Conservation (phyloP, 352 stramenopile genomes). For the Phytophthora idaei region DNA sequence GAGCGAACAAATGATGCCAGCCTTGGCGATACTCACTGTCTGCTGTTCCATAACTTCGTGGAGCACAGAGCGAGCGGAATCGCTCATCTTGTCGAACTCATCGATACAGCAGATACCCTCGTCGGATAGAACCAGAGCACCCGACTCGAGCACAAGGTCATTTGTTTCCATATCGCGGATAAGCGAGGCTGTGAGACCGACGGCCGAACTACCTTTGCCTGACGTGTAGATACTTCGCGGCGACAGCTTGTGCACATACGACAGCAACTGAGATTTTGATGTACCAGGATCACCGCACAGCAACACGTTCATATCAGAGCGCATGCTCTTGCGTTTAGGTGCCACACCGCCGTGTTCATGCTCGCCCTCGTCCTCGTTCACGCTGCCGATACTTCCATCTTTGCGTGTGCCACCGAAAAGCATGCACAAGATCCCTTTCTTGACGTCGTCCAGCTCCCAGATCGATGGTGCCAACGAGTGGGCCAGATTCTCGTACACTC, state of each 20-base stretch:
- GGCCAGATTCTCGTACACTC: slow-evolving; percentile 83
- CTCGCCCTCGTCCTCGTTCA: slow-evolving; percentile 48
- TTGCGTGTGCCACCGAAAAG: slow-evolving; percentile 97
- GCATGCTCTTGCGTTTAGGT: slow-evolving; percentile 69
- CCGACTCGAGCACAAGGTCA: slow-evolving; percentile 97
- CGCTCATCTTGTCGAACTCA: slow-evolving; percentile 99
- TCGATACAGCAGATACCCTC: slow-evolving; percentile 99
- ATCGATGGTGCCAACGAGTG: slow-evolving; percentile 86
- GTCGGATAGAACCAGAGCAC: slow-evolving; percentile 97
- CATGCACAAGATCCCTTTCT: slow-evolving; percentile 98
- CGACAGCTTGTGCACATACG: slow-evolving; percentile 96
- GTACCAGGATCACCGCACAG: slow-evolving; percentile 98
- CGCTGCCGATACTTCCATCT: slow-evolving; percentile 56
- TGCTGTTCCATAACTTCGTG: slow-evolving; percentile 99
- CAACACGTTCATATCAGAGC: slow-evolving; percentile 98
- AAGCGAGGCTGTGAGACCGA: slow-evolving; percentile 98
- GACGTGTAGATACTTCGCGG: slow-evolving; percentile 99
- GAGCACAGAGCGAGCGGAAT: slow-evolving; percentile 96
- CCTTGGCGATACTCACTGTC: slow-evolving; percentile 98
- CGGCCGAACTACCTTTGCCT: slow-evolving; percentile 97
- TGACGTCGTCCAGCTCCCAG: slow-evolving; percentile 98
- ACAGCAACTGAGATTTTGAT: slow-evolving; percentile 98
- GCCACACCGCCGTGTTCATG: slow-evolving; percentile 44
- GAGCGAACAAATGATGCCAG: slow-evolving; percentile 98
- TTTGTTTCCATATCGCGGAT: slow-evolving; percentile 97